phyloP scores from a whole-genome alignment of 306 rosid species.

The Gastrolobium villosum region DNA sequence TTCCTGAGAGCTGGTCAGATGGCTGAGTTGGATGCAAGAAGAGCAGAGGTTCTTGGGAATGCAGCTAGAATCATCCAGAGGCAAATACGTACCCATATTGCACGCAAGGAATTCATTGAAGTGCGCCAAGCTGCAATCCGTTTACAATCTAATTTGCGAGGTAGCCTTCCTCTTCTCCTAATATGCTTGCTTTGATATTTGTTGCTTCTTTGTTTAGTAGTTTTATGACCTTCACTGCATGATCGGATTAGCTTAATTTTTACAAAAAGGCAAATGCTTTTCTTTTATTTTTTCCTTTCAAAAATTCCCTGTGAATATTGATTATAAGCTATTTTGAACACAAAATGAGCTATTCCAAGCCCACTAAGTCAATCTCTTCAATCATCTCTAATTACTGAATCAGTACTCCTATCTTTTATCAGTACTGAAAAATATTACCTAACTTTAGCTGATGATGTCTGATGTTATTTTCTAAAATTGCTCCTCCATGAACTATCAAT shows the following conservation, averaged over 20 bases:
- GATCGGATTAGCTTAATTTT: conserved; percentile 6
- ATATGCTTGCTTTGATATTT: too few relatives aligned
- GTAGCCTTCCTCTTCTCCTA: conserved; percentile 57
- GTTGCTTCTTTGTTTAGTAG: conserved; percentile 39
- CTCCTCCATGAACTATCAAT: conserved; percentile 18
- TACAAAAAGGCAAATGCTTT: not conserved
- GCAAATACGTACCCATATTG: conserved; percentile 92
- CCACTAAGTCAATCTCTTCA: not conserved
- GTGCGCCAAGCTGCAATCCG: conserved; percentile 86
- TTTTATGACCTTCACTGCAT: conserved; percentile 27
- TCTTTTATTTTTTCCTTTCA: not conserved
- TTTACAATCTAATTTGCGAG: conserved; percentile 92
- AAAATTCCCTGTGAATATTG: not conserved
- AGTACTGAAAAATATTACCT: not conserved
- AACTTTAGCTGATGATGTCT: conserved; percentile 12
- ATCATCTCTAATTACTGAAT: not conserved
- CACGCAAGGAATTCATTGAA: conserved; percentile 86
- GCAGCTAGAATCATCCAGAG: conserved; percentile 94
- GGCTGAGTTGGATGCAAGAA: conserved; percentile 99
- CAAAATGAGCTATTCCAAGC: conserved; percentile 5
- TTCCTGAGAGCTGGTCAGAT: conserved; percentile 98
- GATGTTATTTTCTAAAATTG: conserved; percentile 6
- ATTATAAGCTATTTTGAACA: not conserved
- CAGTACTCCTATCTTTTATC: not conserved
- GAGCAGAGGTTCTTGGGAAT: conserved; percentile 96